These are phyloP conservation scores for Petrea volubilis DNA, from an alignment of 257 asterid species.

Conservation along the genomic window DNA sequence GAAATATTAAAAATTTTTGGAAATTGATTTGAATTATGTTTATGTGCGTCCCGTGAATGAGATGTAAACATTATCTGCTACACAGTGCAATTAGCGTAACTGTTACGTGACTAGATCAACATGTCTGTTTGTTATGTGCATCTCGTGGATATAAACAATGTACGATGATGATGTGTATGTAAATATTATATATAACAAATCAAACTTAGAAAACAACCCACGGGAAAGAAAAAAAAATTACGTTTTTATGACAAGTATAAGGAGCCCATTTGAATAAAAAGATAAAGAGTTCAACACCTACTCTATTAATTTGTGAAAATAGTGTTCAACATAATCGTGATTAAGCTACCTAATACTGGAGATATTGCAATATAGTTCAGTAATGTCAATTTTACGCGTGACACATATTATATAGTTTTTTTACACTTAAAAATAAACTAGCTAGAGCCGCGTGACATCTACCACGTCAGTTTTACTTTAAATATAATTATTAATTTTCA, in stretches of 20 bases:
- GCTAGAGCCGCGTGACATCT: not conserved
- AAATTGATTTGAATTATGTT: too few relatives aligned
- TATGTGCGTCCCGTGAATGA: too few relatives aligned
- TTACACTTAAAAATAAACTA: not conserved
- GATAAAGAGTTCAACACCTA: too few relatives aligned
- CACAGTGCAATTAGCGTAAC: too few relatives aligned
- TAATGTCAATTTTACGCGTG: slow-evolving; percentile 6
- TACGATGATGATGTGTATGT: not conserved
- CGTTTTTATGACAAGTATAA: too few relatives aligned
- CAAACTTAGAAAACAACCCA: not conserved
- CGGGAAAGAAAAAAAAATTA: not conserved
- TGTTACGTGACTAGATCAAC: not conserved
- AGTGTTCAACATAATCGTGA: too few relatives aligned
- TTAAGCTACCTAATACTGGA: too few relatives aligned
- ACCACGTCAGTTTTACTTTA: not conserved
- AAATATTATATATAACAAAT: too few relatives aligned
- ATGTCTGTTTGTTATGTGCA: not conserved
- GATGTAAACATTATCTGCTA: too few relatives aligned
- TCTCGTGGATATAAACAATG: not conserved
- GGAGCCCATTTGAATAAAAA: too few relatives aligned
- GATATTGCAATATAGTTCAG: not conserved
- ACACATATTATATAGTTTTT: not conserved
- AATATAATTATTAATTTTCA: not conserved
- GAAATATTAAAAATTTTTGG: too few relatives aligned
- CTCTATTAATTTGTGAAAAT: too few relatives aligned